Conservation (phyloP, 768 basidiomycete species). For the Boletellus ananas region DNA sequence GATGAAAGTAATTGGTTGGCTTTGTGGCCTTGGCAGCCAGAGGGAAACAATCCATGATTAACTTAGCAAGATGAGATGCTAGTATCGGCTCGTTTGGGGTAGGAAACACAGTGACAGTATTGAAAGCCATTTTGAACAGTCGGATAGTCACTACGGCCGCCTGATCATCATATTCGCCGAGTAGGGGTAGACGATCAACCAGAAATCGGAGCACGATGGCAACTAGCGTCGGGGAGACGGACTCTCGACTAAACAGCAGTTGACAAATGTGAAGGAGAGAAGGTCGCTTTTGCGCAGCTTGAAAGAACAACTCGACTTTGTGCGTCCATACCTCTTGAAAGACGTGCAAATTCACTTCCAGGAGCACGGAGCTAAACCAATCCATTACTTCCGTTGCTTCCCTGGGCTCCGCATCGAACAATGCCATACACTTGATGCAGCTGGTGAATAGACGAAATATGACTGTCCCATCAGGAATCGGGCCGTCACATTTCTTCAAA, state of each 20-base stretch:
- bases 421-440: conserved; percentile 76
- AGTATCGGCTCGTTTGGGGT: conserved; percentile 83
- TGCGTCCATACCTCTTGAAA: conserved; percentile 96
- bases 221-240: conserved; percentile 74
- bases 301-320: conserved; percentile 88
- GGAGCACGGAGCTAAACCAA: conserved; percentile 66
- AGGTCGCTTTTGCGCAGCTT: conserved; percentile 70
- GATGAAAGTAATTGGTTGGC: conserved; percentile 88
- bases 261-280: conserved; percentile 83
- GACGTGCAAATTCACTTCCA: conserved; percentile 84
- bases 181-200: conserved; percentile 70
- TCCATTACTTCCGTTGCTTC: conserved; percentile 81
- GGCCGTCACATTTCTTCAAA: conserved; percentile 76
- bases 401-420: conserved; percentile 71
- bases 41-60: conserved; percentile 96
- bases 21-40: conserved; percentile 88
- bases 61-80: conserved; percentile 86
- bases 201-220: conserved; percentile 88
- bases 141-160: conserved; percentile 82
- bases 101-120: conserved; percentile 74
- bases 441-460: conserved; percentile 87
- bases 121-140: conserved; percentile 94
- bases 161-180: conserved; percentile 83
- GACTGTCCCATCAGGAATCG: conserved; percentile 78
- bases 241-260: conserved; percentile 72